Conservation (phyloP, 2,329 filamentous ascomycete genomes). For the Verticillium klebahnii region DNA sequence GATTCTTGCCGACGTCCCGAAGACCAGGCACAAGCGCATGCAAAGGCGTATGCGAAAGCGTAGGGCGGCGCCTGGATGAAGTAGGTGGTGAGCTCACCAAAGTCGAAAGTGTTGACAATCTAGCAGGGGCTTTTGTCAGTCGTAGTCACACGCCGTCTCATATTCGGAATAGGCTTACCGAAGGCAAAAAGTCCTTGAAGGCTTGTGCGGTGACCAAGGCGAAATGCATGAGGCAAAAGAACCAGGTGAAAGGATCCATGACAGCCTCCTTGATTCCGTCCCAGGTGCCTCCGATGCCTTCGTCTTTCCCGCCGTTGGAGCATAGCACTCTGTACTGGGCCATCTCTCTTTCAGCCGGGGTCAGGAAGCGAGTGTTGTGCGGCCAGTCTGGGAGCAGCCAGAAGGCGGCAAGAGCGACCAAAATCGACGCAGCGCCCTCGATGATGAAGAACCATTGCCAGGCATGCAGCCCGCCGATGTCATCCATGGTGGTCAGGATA, state of each 20-base stretch:
- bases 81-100: slow-evolving; percentile 24
- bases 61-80: slow-evolving; percentile 35
- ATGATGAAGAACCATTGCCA: slow-evolving; percentile 45
- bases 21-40: slow-evolving; percentile 28
- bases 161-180: slow-evolving; percentile 14
- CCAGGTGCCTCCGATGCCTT: slow-evolving; percentile 28
- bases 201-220: slow-evolving; percentile 37
- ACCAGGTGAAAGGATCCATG: slow-evolving; percentile 32
- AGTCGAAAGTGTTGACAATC: slow-evolving; percentile 22
- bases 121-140: background rate
- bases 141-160: background rate
- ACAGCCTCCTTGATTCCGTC: slow-evolving; percentile 26
- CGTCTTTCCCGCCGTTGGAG: slow-evolving; percentile 29
- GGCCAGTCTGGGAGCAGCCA: slow-evolving; percentile 34
- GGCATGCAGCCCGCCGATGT: slow-evolving; percentile 27
- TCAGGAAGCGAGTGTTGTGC: slow-evolving; percentile 30
- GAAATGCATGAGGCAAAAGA: slow-evolving; percentile 34
- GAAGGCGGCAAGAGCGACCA: slow-evolving; percentile 25
- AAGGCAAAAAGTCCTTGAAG: slow-evolving; percentile 37
- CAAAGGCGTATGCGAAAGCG: slow-evolving; percentile 32
- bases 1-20: slow-evolving; percentile 27
- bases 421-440: slow-evolving; percentile 29
- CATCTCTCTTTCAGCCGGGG: slow-evolving; percentile 34
- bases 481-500: slow-evolving; percentile 37
- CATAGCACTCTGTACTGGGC: slow-evolving; percentile 27